Evolutionary conservation across 441 rosid species (phyloP).

Genomic region (Gossypium schwendimanii): DNA sequence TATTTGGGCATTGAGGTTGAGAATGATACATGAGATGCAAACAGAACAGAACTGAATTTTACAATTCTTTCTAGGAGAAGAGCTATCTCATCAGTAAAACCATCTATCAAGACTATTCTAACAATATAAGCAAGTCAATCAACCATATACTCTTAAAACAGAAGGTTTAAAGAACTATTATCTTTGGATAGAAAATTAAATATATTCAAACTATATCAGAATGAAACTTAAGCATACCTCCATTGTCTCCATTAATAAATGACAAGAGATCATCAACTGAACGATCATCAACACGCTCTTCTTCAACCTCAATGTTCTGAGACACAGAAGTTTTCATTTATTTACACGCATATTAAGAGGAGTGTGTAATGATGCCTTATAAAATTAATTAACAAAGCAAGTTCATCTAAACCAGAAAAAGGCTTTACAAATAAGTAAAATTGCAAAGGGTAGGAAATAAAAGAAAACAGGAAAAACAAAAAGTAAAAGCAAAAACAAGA

Average conservation of each 20-base stretch:
- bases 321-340: conserved; percentile 16
- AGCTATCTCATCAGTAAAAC: neutral
- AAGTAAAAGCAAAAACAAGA: neutral
- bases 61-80: neutral
- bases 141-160: neutral
- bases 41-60: neutral
- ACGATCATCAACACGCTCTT: conserved; percentile 69
- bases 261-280: conserved; percentile 89
- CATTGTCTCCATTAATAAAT: conserved; percentile 64
- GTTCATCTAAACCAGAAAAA: neutral
- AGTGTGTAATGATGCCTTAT: neutral
- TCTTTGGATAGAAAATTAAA: neutral
- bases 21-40: neutral
- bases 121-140: neutral
- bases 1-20: conserved; percentile 3
- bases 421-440: neutral
- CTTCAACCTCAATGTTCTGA: conserved; percentile 63
- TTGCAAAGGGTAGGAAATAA: neutral
- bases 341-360: conserved; percentile 3
- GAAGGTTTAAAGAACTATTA: conserved; percentile 2
- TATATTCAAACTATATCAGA: neutral
- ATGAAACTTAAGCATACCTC: conserved; percentile 34
- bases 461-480: neutral
- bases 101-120: neutral
- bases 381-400: neutral